Percentiles rank a stretch among this genome's conserved stretches.
Evolutionary conservation across 108 stramenopile species (phyloP).

Genomic region (Nitzschia sp.): DNA sequence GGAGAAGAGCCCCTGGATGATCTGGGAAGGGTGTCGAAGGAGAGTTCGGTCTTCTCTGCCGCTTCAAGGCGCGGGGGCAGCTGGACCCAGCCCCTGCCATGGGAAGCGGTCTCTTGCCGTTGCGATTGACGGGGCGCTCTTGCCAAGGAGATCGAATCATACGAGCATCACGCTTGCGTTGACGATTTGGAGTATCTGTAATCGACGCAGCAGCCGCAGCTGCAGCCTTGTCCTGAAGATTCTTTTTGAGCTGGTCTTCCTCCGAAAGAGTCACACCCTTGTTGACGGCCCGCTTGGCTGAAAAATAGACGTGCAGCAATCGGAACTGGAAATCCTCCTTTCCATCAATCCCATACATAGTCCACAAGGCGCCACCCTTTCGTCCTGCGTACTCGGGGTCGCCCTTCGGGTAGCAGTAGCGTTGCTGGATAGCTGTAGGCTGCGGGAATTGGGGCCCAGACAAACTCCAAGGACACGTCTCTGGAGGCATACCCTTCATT

Average conservation of each 20-base stretch:
- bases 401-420: conserved; percentile 83
- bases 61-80: not conserved
- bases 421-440: conserved; percentile 71
- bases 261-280: conserved; percentile 16
- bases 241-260: conserved; percentile 14
- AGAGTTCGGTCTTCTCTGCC: not conserved
- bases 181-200: not conserved
- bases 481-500: conserved; percentile 32
- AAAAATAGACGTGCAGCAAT: conserved; percentile 81
- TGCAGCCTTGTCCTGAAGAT: conserved; percentile 2
- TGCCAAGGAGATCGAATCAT: conserved; percentile 14
- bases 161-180: conserved; percentile 1
- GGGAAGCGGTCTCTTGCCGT: not conserved
- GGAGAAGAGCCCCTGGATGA: not conserved
- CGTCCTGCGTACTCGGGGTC: conserved; percentile 47
- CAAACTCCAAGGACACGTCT: conserved; percentile 61
- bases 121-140: not conserved
- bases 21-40: not conserved
- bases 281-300: conserved; percentile 59
- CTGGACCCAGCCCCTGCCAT: not conserved
- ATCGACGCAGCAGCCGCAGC: not conserved
- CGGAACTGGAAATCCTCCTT: conserved; percentile 62
- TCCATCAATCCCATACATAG: conserved; percentile 56
- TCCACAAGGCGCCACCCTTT: conserved; percentile 76
- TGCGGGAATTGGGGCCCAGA: conserved; percentile 73